Conservation (phyloP, 129 eudicot genomes). For the Calendula officinalis region DNA sequence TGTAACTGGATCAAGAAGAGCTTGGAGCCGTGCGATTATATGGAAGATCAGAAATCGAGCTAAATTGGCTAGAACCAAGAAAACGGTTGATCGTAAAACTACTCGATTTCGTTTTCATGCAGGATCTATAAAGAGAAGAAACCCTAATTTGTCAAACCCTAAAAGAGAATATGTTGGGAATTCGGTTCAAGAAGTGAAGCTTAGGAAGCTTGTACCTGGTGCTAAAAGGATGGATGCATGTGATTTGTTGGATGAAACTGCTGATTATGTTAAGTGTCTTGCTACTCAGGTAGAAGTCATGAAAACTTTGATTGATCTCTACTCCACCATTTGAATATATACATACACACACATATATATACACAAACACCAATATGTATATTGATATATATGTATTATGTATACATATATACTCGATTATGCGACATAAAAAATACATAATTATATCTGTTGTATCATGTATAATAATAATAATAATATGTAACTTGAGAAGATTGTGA, state of each 20-base stretch:
- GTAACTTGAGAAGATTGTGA: constrained; percentile 15
- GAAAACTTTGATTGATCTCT: constrained; percentile 55
- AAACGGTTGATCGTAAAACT: constrained; percentile 8
- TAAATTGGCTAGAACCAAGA: not conserved
- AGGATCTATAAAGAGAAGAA: constrained; percentile 31
- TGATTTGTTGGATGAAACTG: constrained; percentile 75
- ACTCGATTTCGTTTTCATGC: constrained; percentile 16
- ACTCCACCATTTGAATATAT: constrained; percentile 31
- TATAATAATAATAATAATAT: constrained; percentile 18
- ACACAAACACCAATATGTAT: constrained; percentile 18
- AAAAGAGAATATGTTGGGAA: constrained; percentile 13
- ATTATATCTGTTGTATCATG: constrained; percentile 15
- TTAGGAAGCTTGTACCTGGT: constrained; percentile 78
- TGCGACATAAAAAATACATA: constrained; percentile 1
- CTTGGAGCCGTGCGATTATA: constrained; percentile 82
- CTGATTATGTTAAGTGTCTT: constrained; percentile 75
- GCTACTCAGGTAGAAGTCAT: constrained; percentile 75
- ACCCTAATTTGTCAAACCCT: constrained; percentile 19
- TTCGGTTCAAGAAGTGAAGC: constrained; percentile 41
- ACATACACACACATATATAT: constrained; percentile 3
- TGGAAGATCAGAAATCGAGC: constrained; percentile 39
- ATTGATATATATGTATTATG: constrained; percentile 13
- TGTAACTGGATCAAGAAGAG: constrained; percentile 54
- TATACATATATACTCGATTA: not conserved
- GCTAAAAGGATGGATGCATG: constrained; percentile 54